A percentile compares a stretch with the other conserved stretches of the same genome.
Evolutionary conservation across 208 protist genomes (phyloP).

Genomic region (Leishmania amazonensis): DNA sequence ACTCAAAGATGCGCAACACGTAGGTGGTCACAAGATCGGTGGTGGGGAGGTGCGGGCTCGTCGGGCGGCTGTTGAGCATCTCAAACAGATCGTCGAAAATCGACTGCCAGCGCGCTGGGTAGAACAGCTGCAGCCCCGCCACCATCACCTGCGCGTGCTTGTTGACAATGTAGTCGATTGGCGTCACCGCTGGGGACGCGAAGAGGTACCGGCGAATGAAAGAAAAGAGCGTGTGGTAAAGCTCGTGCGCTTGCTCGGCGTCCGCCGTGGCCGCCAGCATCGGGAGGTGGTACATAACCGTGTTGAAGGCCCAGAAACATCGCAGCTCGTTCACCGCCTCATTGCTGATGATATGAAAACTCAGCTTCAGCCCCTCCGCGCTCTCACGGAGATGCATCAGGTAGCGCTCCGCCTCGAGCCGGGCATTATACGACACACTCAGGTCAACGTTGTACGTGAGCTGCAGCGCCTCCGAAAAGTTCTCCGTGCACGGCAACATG

Average conservation of each 20-base stretch:
- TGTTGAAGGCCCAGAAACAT: constrained; percentile 88
- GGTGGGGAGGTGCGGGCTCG: constrained; percentile 31
- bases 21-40: constrained; percentile 54
- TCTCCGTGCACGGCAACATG: constrained; percentile 34
- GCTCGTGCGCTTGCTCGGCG: constrained; percentile 46
- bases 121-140: constrained; percentile 65
- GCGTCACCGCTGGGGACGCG: constrained; percentile 13
- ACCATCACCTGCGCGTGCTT: constrained; percentile 89
- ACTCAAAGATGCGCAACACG: constrained; percentile 83
- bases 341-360: constrained; percentile 74
- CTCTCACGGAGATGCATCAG: constrained; percentile 64
- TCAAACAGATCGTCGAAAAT: constrained; percentile 78
- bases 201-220: constrained; percentile 67
- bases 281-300: constrained; percentile 72
- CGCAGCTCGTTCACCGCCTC: constrained; percentile 59
- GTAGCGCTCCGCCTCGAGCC: constrained; percentile 68
- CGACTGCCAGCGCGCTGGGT: constrained; percentile 57
- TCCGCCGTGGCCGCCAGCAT: constrained; percentile 35
- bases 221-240: constrained; percentile 69
- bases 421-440: constrained; percentile 35
- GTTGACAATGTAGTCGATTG: constrained; percentile 72
- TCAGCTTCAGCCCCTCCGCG: constrained; percentile 65
- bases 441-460: constrained; percentile 58
- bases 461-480: constrained; percentile 68
- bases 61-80: constrained; percentile 34